phyloP scores from a whole-genome alignment of 75 land plant species.

The Cupressus sempervirens region DNA sequence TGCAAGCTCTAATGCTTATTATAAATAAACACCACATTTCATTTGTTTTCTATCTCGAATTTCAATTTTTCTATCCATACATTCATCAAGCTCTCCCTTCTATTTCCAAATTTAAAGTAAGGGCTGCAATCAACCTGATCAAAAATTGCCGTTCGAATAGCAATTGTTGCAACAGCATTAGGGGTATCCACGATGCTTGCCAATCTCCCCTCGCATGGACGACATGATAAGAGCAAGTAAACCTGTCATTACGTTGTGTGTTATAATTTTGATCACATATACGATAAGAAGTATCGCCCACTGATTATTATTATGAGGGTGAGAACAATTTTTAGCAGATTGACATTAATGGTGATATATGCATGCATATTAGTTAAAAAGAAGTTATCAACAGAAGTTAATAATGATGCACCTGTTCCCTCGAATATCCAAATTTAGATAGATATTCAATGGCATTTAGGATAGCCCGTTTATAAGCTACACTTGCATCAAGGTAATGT shows the following conservation, averaged over 20 bases:
- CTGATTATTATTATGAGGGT: neutral
- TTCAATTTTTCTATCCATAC: neutral
- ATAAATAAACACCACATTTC: neutral
- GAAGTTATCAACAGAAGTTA: neutral
- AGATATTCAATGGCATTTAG: slow-evolving; percentile 87
- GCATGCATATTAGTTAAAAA: neutral
- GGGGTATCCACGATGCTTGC: slow-evolving; percentile 87
- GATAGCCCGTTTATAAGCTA: slow-evolving; percentile 88
- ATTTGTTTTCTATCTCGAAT: neutral
- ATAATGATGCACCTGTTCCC: slow-evolving; percentile 61
- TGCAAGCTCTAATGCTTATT: neutral
- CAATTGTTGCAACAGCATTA: slow-evolving; percentile 80
- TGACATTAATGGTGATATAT: neutral
- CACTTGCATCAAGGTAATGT: slow-evolving; percentile 86
- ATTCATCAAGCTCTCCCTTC: neutral
- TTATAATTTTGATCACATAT: neutral
- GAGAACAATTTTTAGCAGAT: neutral
- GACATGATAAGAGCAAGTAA: slow-evolving; percentile 76
- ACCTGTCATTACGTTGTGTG: slow-evolving; percentile 29
- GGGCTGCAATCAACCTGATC: slow-evolving; percentile 57
- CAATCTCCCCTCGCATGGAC: slow-evolving; percentile 86
- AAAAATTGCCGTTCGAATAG: slow-evolving; percentile 73
- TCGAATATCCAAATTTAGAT: slow-evolving; percentile 82
- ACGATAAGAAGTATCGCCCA: neutral
- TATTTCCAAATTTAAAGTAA: neutral